phyloP scores from a whole-genome alignment of 495 filamentous ascomycete species.

The Penicillium simplicissimum region DNA sequence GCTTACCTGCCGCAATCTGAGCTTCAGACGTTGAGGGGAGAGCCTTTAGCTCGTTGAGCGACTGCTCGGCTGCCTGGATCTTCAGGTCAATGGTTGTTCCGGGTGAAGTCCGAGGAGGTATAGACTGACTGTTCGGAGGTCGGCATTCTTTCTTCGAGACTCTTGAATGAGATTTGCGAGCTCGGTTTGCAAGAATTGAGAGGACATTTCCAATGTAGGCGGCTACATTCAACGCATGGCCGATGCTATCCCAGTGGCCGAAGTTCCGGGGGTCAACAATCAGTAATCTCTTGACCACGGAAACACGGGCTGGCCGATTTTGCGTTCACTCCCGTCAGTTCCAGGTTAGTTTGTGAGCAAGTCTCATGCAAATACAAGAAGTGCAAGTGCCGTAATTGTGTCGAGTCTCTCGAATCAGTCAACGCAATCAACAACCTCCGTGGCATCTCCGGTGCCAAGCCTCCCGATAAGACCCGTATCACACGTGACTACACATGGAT shows the following conservation, averaged over 20 bases:
- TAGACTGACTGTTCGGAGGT: constrained; percentile 73
- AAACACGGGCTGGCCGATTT: not conserved
- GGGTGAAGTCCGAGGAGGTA: constrained; percentile 5
- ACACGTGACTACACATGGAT: constrained; percentile 33
- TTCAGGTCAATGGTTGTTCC: constrained; percentile 22
- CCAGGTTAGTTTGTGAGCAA: not conserved
- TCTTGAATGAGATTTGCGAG: constrained; percentile 92
- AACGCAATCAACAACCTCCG: constrained; percentile 28
- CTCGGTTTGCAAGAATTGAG: constrained; percentile 86
- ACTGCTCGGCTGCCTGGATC: constrained; percentile 85
- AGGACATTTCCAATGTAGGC: constrained; percentile 68
- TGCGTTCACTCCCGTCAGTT: not conserved
- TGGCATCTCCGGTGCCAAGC: constrained; percentile 46
- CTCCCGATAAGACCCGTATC: constrained; percentile 31
- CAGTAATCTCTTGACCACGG: constrained; percentile 10
- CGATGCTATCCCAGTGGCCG: constrained; percentile 22
- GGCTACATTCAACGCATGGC: constrained; percentile 39
- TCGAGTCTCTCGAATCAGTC: constrained; percentile 5
- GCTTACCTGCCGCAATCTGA: constrained; percentile 79
- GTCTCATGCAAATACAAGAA: not conserved
- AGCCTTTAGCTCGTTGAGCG: constrained; percentile 82
- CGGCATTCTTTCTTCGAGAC: constrained; percentile 87
- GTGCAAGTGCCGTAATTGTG: not conserved
- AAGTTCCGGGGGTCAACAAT: constrained; percentile 21
- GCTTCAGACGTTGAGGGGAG: constrained; percentile 75